Evolutionary conservation across 2,329 filamentous ascomycete genomes (phyloP), one percentile per base, ranked within the genome.

Genomic region (Sarocladium oryzae): DNA sequence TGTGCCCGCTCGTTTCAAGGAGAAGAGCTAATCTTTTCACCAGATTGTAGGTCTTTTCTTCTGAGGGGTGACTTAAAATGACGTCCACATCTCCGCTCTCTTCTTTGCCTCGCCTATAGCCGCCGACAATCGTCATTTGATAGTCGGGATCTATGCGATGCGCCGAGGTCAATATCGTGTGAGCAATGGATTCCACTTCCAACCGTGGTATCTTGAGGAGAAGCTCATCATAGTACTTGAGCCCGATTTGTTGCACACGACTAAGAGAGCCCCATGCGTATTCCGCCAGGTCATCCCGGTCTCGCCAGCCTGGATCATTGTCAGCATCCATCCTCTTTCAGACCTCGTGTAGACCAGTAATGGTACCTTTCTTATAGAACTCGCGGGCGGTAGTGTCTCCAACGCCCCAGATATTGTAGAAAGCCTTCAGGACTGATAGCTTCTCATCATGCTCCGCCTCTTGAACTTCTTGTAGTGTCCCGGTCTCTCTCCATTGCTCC

Each of bases 171-270:
- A 85, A 74, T 15, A 96, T 77, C 1, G 75, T 72, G 4, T 69
- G 60, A 0, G 79, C 81, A 50, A 96, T 95, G 0, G 64, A 61
- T 57, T 89, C 84, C 0, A 89, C 86, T 65, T 97, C 90, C 0
- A 62, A 53, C 1, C 90, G 80, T 0, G 88, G 78, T 4, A 97
- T 88, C 13, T 79, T 82, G 15, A 76, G 67, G 41, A 79, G 71
- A 51, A 99, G 87, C 56, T 97, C 92, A 30, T 95, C 86, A 64
- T 95, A 96, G 68, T 84, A 96, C 64, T 97, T 97, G 40, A 96
- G 74, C 0, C 93, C 92, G 51, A 97, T 95, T 64, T 97, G 90
- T 66, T 96, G 92, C 1, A 89, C 86, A 11, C 90, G 82, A 1
- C 77, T 85, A 1, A 97, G 73, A 0, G 67, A 74, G 18, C 73